Base-by-base conservation (phyloP, 139 green algal genomes). In the Chlorella sp. region DNA sequence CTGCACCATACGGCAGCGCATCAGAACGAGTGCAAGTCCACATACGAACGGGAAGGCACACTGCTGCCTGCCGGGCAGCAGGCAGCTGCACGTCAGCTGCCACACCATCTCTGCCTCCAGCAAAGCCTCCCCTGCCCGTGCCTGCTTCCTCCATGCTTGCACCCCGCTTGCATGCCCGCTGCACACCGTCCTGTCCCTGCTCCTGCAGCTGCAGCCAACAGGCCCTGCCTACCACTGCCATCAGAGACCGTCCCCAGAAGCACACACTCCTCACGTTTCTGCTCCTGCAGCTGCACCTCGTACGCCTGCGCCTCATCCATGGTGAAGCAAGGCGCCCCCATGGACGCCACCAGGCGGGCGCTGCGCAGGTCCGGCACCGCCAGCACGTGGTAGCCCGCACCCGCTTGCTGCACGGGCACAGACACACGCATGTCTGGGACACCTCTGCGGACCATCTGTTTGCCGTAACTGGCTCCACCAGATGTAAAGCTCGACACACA, bases 341-440 rank as follows among this genome's bases (percentile, higher is more conserved):
- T 36, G n/a, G 3, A 14, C 20, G 22, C 51, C 35, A 82, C 77
- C 67, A 78, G 49, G 22, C n/a, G 30, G 3, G 72, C 77, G 20
- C 72, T 78, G 35, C 70, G 31, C 17, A 70, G 59, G 68, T 82
- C 77, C 2, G 77, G 49, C 30, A 82, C 77, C 1, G 77, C 77
- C 61, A 82, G 33, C 1, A 82, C 72, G 49, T 65, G 72, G 72
- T 82, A 82, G n/a, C 34, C 78, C 72, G 78, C 78, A 29, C 68
- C 68, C 4, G 75, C 75, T 14, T 20, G 14, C 63, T 69, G 63
- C 20, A 27, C 4, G 20, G 55, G 20, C 55, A 64, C 14, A 20
- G 24, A 10, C 22, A 17, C 42, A 55, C 10, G 42, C 42, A 55
- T 10, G 10, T 17, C 10, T 55, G 42, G 17, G 10, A 24, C 42